phyloP scores from a whole-genome alignment of 106 monocot genomes.

The Allium cepa region DNA sequence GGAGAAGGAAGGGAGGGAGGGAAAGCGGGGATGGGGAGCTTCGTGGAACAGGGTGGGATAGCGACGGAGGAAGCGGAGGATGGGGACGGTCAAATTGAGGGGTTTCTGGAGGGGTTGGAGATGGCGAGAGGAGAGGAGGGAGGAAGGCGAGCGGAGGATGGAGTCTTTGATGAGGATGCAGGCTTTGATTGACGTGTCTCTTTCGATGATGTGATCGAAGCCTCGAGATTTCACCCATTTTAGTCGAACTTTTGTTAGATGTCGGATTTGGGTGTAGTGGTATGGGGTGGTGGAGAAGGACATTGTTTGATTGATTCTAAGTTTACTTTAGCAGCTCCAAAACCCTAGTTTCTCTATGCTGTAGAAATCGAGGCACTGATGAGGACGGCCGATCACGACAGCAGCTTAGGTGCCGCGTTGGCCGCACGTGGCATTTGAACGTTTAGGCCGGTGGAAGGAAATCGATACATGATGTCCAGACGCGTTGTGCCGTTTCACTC shows the following conservation, averaged over 20 bases:
- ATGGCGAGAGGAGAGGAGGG: conserved; percentile 36
- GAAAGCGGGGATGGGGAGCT: conserved; percentile 53
- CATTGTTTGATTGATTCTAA: conserved; percentile 1
- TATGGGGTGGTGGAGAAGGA: not conserved
- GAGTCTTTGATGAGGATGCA: conserved; percentile 57
- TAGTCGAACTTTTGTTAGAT: conserved; percentile 50
- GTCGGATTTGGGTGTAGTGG: not conserved
- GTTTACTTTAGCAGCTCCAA: no score
- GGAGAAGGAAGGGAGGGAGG: conserved; percentile 63
- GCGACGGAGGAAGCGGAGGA: conserved; percentile 94
- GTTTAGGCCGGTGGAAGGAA: no score
- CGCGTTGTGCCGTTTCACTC: no score
- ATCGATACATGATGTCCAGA: no score
- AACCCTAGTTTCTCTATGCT: no score
- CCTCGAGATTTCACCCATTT: conserved; percentile 92
- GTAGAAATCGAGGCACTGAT: no score
- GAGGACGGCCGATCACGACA: no score
- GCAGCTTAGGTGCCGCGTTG: no score
- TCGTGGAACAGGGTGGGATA: conserved; percentile 81
- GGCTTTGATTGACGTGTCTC: conserved; percentile 81
- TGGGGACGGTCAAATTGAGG: conserved; percentile 80
- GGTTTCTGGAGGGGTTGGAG: conserved; percentile 61
- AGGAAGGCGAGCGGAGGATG: conserved; percentile 41
- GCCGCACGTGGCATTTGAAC: no score
- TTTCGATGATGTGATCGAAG: conserved; percentile 90